Percentiles rank a stretch among this genome's conserved stretches.
These are phyloP conservation scores for Podaxis carcinomalis DNA, from an alignment of 768 basidiomycete species.

Conservation along the genomic window DNA sequence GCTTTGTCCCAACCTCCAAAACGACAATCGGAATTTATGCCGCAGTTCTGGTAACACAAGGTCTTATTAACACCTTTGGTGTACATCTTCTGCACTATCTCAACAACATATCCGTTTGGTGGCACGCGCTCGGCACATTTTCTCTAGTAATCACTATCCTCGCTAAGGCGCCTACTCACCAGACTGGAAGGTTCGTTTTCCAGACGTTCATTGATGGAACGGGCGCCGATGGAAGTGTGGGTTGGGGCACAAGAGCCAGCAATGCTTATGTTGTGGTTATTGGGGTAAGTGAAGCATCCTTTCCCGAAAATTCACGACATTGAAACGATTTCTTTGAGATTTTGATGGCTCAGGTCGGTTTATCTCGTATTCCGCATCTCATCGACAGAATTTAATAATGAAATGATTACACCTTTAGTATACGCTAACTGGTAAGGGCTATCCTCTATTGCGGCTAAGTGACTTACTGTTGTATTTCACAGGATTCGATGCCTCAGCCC, in stretches of 20 bases:
- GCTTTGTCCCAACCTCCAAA: constrained; percentile 52
- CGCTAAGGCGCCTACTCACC: constrained; percentile 66
- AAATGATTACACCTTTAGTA: constrained; percentile 30
- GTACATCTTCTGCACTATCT: constrained; percentile 59
- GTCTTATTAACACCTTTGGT: constrained; percentile 73
- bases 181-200: constrained; percentile 68
- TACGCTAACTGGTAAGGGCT: constrained; percentile 55
- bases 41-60: constrained; percentile 63
- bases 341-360: constrained; percentile 58
- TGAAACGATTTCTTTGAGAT: constrained; percentile 29
- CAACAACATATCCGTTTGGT: constrained; percentile 71
- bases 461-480: not conserved
- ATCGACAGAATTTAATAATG: not conserved
- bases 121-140: constrained; percentile 71
- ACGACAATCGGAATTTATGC: constrained; percentile 67
- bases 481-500: constrained; percentile 75
- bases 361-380: not conserved
- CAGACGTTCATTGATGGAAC: constrained; percentile 67
- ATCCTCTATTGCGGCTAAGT: not conserved
- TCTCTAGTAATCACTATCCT: constrained; percentile 65
- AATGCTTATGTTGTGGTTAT: constrained; percentile 67
- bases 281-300: constrained; percentile 34
- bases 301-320: not conserved
- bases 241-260: constrained; percentile 67
- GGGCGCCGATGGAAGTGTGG: constrained; percentile 36